Base-by-base conservation (phyloP, 2,329 filamentous ascomycete genomes). In the Fusarium sp. region DNA sequence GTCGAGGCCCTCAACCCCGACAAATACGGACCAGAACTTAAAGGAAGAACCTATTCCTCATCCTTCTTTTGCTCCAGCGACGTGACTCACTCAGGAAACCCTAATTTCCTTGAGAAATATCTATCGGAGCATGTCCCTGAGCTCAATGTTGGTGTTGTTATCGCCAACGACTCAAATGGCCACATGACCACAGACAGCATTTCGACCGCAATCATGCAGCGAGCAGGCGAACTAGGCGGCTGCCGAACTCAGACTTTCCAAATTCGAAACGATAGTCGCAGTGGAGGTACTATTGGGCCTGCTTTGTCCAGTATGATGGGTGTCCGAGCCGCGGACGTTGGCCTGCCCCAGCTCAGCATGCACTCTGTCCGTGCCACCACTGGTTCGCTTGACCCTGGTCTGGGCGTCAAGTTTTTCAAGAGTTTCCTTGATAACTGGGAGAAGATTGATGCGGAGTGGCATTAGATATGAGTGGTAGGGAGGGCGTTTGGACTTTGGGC, bases 101-200 rank as follows among this genome's bases (percentile, higher is more conserved):
- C 96, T 63, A 98, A 98, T 84, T 99, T 98, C 84, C 83, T 94
- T 0, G 86, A 86, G 70, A 89, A 88, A 29, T 98, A 98, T 82
- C 90, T 98, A 20, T 88, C 92, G 60, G 91, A 93, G 75, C 96
- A 99, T 82, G 86, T 93, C 4, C 95, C 96, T 2, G 88, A 92
- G 63, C 88, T 99, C 57, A 99, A 99, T 79, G 89, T 96, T 32
- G 96, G 96, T 38, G 87, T 98, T 32, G 89, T 90, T 18, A 86
- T 99, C 42, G 90, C 89, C 47, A 89, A 90, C 24, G 95, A 98
- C 81, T 89, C 90, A 54, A 98, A 98, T 77, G 96, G 94, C 7
- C 94, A 98, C 82, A 97, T 98, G 93, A 97, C 95, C 6, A 98
- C 95, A 5, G 95, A 98, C 78, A 90, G 91, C 59, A 89, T 97